phyloP scores from a whole-genome alignment of 176 grass and related monocot species.

The Cymbopogon citratus region DNA sequence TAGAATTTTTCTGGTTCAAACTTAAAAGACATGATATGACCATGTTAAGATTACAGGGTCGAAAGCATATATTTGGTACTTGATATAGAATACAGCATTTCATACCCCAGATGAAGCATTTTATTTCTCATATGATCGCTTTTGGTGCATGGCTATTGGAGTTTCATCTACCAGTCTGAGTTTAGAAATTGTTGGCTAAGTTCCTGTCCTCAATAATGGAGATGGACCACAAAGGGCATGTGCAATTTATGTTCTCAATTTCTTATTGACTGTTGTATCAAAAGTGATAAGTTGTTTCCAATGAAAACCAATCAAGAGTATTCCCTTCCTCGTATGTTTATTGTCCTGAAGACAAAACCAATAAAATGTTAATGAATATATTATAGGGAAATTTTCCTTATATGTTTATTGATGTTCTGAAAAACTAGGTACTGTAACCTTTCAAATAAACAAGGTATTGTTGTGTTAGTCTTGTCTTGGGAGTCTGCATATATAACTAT shows the following conservation, averaged over 20 bases:
- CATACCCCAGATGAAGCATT: not conserved
- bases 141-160: not conserved
- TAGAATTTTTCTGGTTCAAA: not conserved
- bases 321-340: not conserved
- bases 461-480: not conserved
- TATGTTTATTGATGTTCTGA: not conserved
- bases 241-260: not conserved
- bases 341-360: not conserved
- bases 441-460: not conserved
- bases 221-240: not conserved
- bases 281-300: not conserved
- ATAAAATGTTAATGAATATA: not conserved
- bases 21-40: not conserved
- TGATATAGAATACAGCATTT: not conserved
- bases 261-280: slow-evolving; percentile 12
- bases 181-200: slow-evolving; percentile 12
- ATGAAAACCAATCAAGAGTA: not conserved
- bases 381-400: not conserved
- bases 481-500: not conserved
- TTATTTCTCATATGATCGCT: not conserved
- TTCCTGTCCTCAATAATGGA: not conserved
- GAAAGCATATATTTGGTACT: not conserved
- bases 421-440: not conserved
- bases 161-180: not conserved
- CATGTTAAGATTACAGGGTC: not conserved